These are phyloP conservation scores for Xylariaceae sp. DNA, from an alignment of 2,329 filamentous ascomycete species.

Conservation along the genomic window DNA sequence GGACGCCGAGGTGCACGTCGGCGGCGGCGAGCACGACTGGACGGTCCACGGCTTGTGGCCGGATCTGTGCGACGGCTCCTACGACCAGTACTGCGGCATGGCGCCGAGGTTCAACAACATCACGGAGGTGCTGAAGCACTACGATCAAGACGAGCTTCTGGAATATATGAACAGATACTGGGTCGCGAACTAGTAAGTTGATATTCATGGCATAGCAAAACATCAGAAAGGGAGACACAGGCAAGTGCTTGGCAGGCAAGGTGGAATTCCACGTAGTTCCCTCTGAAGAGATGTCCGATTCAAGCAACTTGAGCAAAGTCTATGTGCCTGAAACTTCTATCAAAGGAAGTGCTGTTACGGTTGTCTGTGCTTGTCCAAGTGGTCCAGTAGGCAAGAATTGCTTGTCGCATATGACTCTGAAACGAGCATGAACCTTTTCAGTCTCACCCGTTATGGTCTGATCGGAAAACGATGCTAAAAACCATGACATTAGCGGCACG, in stretches of 20 bases:
- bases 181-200: constrained; percentile 34
- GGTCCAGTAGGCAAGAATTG: too few species aligned
- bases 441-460: background rate
- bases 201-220: background rate
- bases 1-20: constrained; percentile 35
- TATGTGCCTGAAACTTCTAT: too few species aligned
- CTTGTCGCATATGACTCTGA: too few species aligned
- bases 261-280: too few species aligned
- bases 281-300: too few species aligned
- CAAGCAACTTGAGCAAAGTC: too few species aligned
- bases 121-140: constrained; percentile 35
- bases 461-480: background rate
- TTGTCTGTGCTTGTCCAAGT: too few species aligned
- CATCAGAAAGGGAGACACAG: constrained; percentile 1
- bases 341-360: too few species aligned
- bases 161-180: constrained; percentile 40
- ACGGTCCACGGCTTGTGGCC: constrained; percentile 43
- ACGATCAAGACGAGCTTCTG: constrained; percentile 35
- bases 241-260: too few species aligned
- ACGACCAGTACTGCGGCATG: constrained; percentile 39
- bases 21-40: constrained; percentile 39
- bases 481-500: constrained; percentile 24
- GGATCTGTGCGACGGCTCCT: constrained; percentile 40
- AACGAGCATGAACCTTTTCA: background rate
- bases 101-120: constrained; percentile 38